Evolutionary conservation across 164 flowering plant species (phyloP), one percentile per base, ranked within the genome.

Genomic region (Liquidambar formosana): DNA sequence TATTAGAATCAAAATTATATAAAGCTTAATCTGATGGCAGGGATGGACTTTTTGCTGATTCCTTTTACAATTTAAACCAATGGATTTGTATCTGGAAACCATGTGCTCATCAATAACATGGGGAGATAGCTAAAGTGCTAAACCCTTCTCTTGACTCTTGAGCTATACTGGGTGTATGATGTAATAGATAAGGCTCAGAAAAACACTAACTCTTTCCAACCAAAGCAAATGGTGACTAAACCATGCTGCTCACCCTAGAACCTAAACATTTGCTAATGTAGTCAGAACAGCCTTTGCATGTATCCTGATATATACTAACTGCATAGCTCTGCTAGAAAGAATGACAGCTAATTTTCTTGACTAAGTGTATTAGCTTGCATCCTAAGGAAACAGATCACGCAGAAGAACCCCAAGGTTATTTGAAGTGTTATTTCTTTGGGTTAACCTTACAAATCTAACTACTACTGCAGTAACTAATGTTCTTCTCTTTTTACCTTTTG

Each of bases 391-490:
- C 72, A 33, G 71, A 74, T 75, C 66, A 66, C 61, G 72, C 58
- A 6, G 72, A 81, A 71, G 78, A 71, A 38, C 78, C 80, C 58
- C 80, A 70, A 78, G 93, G 96, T 90, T 52, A 22, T 88, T 76
- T 46, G 54, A 27, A 57, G 65, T 22, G 46, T n/a, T 5, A 56
- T 57, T 64, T 21, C 18, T 48, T 61, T 65, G 52, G 59, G 28
- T 63, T 66, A n/a, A 10, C 53, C 59, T 64, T 61, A 2, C 16
- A 16, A 33, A 45, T 66, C 22, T 10, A 57, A 9, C 11, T 33
- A 18, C 18, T 66, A 38, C 53, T 41, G 8, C 43, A 41, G 14
- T 27, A 47, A 38, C 52, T 63, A 54, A 65, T 16, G 4, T 51
- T 71, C n/a, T n/a, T n/a, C n/a, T n/a, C n/a, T n/a, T n/a, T n/a